Percentiles rank a stretch among this genome's conserved stretches.
Evolutionary conservation across 495 filamentous ascomycete species (phyloP).

Genomic region (Lasiosphaeria miniovina): DNA sequence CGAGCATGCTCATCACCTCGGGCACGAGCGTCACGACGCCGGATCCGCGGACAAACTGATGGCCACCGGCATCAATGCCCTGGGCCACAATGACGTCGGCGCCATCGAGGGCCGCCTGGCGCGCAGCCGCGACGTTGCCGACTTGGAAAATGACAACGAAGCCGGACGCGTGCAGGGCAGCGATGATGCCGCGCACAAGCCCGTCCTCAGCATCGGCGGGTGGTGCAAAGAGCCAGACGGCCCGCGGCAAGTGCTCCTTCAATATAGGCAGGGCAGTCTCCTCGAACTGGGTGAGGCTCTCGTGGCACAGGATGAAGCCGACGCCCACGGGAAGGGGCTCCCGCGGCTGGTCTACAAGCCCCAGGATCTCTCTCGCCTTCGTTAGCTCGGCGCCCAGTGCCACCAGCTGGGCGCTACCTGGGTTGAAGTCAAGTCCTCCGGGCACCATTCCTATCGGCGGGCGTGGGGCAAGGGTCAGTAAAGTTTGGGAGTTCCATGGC

Average conservation of each 20-base stretch:
- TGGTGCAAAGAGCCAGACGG: conserved; percentile 75
- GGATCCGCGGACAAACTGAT: conserved; percentile 58
- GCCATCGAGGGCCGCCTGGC: conserved; percentile 36
- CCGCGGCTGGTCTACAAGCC: conserved; percentile 21
- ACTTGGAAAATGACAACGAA: conserved; percentile 54
- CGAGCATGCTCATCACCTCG: conserved; percentile 51
- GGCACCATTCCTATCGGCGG: conserved; percentile 36
- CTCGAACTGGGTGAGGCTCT: conserved; percentile 28
- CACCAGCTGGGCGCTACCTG: conserved; percentile 25
- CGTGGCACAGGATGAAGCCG: conserved; percentile 36
- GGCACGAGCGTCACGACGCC: conserved; percentile 50
- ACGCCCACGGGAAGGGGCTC: conserved; percentile 41
- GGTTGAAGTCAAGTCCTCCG: conserved; percentile 33
- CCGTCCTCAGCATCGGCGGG: conserved; percentile 3
- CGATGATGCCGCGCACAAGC: conserved; percentile 43
- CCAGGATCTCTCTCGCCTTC: conserved; percentile 27
- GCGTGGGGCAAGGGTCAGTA: neutral
- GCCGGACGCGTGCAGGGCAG: conserved; percentile 29
- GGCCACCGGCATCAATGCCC: conserved; percentile 72
- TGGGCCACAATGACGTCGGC: conserved; percentile 72
- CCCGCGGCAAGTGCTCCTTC: conserved; percentile 54
- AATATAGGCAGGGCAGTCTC: conserved; percentile 36
- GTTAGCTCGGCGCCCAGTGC: conserved; percentile 37
- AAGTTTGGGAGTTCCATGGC: no score
- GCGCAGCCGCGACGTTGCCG: conserved; percentile 57